Evolutionary conservation across 2,329 filamentous ascomycete genomes (phyloP).

Genomic region (Ceratocystis ficicola): DNA sequence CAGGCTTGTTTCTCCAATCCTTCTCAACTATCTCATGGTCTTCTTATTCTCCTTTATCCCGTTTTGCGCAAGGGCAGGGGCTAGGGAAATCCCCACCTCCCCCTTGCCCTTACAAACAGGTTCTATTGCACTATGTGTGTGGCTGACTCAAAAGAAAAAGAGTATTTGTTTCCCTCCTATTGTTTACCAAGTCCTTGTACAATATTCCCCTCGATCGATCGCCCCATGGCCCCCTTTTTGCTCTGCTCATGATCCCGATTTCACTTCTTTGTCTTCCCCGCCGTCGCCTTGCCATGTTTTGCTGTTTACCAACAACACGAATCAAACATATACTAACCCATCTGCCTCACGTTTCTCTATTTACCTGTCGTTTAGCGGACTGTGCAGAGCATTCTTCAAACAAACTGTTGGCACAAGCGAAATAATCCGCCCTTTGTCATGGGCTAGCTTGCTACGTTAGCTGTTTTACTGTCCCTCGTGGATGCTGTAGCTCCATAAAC

Average conservation of each 20-base stretch:
- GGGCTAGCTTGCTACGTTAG: not conserved
- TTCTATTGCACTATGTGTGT: not conserved
- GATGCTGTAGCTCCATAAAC: not conserved
- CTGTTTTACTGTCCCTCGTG: not conserved
- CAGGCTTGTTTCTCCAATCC: not conserved
- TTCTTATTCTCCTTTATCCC: slow-evolving; percentile 10
- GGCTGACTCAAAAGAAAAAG: not conserved
- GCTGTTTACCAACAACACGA: no score
- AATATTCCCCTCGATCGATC: not conserved
- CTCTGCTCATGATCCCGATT: not conserved
- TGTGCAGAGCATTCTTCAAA: not conserved
- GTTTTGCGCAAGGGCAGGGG: not conserved
- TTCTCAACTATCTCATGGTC: not conserved
- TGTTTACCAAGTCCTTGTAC: not conserved
- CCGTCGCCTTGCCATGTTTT: not conserved
- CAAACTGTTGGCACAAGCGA: not conserved
- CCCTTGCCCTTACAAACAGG: not conserved
- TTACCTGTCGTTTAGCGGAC: not conserved
- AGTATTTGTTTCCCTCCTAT: not conserved
- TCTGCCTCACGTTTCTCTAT: not conserved
- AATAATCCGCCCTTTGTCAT: not conserved
- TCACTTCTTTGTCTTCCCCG: not conserved
- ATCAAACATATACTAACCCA: not conserved
- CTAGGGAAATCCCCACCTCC: not conserved
- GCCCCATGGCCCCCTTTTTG: not conserved